Evolutionary conservation across 345 rosid genomes (phyloP), one percentile per base, ranked within the genome.

Genomic region (Pugionium cornutum): DNA sequence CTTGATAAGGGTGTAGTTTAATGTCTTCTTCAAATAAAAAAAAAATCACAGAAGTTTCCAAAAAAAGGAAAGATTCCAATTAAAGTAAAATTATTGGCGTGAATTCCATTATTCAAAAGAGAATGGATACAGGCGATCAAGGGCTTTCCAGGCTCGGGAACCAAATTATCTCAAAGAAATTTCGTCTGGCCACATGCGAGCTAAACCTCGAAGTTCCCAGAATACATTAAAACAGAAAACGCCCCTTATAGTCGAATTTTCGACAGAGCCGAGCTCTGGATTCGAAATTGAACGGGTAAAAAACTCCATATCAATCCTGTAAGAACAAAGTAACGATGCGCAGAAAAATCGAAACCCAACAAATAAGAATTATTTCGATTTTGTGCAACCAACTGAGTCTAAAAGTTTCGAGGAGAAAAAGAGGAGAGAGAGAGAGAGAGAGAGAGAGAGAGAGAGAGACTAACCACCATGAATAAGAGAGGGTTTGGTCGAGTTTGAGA

Each of bases 401-500:
- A 2, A 39, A 37, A 50, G 27, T 1, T 9, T 42, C 18, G 27
- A 2, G 9, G 54, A 31, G 27, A 2, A 46, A 4, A 29, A 9
- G 61, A 28, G 29, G 28, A 18, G 18, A 18, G 18, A 18, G 18
- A 18, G 45, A 10, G 27, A 67, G 53, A 52, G 42, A 55, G 39
- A 78, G 28, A 18, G 18, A 18, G 18, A 18, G 18, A 18, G 45
- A 10, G 27, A 67, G 53, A 52, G 42, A 55, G 39, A 78, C 88
- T 41, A 52, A 92, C 98, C 98, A 89, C 97, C 98, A 92, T 3
- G 97, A 88, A 81, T 56, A 83, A 37, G 76, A 60, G 50, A 80
- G 61, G 78, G 73, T 10, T 61, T 73, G 83, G 61, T 83, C 77
- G 71, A 92, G 89, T 82, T 89, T 92, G 59, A 89, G 80, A 33